Percentiles rank a stretch among this genome's conserved stretches.
Evolutionary conservation across 495 filamentous ascomycete species (phyloP).

Genomic region (Hypoxylon fuscum): DNA sequence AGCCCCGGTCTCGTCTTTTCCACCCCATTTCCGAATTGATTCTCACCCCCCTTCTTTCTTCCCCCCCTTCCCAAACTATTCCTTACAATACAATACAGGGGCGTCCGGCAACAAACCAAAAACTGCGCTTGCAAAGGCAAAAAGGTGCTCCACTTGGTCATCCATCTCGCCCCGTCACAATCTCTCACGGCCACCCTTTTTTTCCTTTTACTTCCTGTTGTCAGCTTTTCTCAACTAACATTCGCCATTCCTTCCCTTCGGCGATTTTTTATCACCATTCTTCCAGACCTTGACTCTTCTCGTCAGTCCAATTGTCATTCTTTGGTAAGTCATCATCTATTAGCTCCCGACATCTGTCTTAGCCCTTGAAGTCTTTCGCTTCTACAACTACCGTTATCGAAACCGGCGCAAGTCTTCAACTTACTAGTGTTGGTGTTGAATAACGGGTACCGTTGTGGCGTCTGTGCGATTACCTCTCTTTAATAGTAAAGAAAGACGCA

Average conservation of each 20-base stretch:
- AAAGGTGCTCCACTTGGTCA: conserved; percentile 37
- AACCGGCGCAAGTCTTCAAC: conserved; percentile 18
- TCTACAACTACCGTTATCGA: conserved; percentile 1
- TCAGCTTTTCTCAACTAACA: conserved; percentile 37
- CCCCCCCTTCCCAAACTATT: conserved; percentile 34
- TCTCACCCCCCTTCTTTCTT: conserved; percentile 38
- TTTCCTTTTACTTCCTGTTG: conserved; percentile 42
- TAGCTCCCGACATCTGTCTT: conserved; percentile 7
- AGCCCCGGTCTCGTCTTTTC: conserved; percentile 33
- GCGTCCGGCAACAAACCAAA: conserved; percentile 35
- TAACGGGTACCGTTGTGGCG: background rate
- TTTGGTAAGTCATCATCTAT: conserved; percentile 38
- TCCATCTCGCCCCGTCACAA: conserved; percentile 43
- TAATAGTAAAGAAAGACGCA: too few species aligned
- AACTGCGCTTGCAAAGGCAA: conserved; percentile 32
- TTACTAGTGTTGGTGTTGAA: conserved; percentile 4
- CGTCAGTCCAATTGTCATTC: conserved; percentile 31
- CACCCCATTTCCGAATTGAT: conserved; percentile 42
- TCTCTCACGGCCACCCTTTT: conserved; percentile 43
- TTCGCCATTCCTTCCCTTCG: conserved; percentile 39
- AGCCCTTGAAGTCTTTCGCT: background rate
- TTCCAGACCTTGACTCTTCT: conserved; percentile 30
- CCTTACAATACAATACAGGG: conserved; percentile 29
- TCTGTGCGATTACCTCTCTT: background rate
- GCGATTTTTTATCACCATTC: conserved; percentile 42